Base-by-base conservation (phyloP, 1,284 basidiomycete genomes). In the Sanghuangporus sanghuang region DNA sequence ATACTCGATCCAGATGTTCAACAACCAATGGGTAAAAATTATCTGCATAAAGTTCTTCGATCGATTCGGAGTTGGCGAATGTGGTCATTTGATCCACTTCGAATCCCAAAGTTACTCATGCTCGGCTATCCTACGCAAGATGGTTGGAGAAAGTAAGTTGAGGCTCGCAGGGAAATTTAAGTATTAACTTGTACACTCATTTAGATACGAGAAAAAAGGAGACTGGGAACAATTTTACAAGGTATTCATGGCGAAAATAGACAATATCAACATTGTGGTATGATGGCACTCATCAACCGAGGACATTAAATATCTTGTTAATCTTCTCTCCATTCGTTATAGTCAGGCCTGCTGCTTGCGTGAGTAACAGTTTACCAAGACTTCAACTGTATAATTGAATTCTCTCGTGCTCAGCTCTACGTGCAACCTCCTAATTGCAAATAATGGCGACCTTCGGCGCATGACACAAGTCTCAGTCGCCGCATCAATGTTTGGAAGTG, bases 301-400 rank as follows among this genome's bases (percentile, higher is more conserved):
- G 27, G 27, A 32, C 27, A 32, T 32, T 32, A 3, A 32, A 32
- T 32, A 3, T 3, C 27, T 32, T 32, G 27, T 5, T 32, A 32
- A 32, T 32, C 27, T 32, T 32, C 27, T 32, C 27, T 32, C 27
- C 11, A 32, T 32, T 3, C 57, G 8, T n/a, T 54, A 18, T 27
- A 62, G 61, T 62, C 61, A 8, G 61, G 61, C 57, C 38, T 62
- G 21, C 50, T 62, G n/a, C 46, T 62, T 32, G 61, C 61, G 61
- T 62, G 21, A 3, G 56, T 38, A 23, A 16, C 6, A 16, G 6
- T 6, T 4, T 21, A 27, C 27, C 27, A 32, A 32, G 27, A 32
- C 27, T 32, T 32, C 27, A 32, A 32, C 27, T 32, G 27, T 32
- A 32, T 32, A 32, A 32, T 3, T 32, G 27, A 32, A 32, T 32